These are phyloP conservation scores for Bauhinia variegata DNA, from an alignment of 306 rosid genomes.

Conservation along the genomic window DNA sequence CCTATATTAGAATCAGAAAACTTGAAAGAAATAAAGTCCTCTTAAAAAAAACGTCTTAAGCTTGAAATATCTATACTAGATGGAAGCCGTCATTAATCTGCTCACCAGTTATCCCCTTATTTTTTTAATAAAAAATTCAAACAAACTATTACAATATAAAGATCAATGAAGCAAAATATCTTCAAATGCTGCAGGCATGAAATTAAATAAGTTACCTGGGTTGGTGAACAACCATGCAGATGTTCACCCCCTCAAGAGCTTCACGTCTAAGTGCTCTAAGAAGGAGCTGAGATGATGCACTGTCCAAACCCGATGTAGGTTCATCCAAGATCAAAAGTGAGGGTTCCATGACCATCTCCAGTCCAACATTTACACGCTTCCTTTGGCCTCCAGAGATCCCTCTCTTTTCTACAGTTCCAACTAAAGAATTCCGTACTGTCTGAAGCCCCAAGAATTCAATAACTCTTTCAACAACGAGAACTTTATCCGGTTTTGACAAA, in stretches of 20 bases:
- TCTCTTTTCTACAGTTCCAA: slow-evolving; percentile 94
- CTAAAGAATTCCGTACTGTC: slow-evolving; percentile 76
- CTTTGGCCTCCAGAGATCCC: slow-evolving; percentile 98
- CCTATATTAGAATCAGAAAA: neutral
- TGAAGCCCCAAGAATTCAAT: slow-evolving; percentile 94
- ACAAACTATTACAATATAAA: neutral
- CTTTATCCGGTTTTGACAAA: slow-evolving; percentile 74
- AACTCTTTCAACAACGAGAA: slow-evolving; percentile 88
- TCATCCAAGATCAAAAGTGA: slow-evolving; percentile 93
- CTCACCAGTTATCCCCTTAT: neutral
- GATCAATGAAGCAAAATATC: slow-evolving; percentile 8
- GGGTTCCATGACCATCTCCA: slow-evolving; percentile 99
- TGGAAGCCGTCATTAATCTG: neutral
- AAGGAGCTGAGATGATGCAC: slow-evolving; percentile 93
- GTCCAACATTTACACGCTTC: slow-evolving; percentile 93
- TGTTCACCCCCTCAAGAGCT: slow-evolving; percentile 96
- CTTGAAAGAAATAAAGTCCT: neutral
- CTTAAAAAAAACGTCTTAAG: neutral
- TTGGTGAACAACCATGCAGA: slow-evolving; percentile 99
- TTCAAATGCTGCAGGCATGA: slow-evolving; percentile 17
- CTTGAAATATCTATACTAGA: slow-evolving; percentile 4
- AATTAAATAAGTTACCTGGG: slow-evolving; percentile 68
- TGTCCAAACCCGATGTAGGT: slow-evolving; percentile 98
- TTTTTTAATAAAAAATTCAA: neutral
- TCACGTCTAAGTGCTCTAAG: slow-evolving; percentile 92